phyloP scores from a whole-genome alignment of 148 eudicot genomes.

The Camellia sinensis region DNA sequence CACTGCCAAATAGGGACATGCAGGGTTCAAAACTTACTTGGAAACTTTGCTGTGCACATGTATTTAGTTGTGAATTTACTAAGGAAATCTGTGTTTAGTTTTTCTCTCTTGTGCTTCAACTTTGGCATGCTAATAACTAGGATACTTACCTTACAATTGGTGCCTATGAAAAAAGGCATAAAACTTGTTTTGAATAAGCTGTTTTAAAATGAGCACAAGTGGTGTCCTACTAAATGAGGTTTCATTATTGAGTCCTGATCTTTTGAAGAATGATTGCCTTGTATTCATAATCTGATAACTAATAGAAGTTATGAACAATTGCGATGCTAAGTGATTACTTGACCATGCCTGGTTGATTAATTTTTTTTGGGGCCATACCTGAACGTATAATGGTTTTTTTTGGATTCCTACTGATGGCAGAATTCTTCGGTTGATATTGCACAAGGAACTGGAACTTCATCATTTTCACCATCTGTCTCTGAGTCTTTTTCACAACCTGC shows the following conservation, averaged over 20 bases:
- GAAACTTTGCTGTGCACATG: background rate
- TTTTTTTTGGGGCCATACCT: background rate
- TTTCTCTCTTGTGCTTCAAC: background rate
- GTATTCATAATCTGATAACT: background rate
- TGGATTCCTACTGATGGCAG: slow-evolving; percentile 22
- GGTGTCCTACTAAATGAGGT: slow-evolving; percentile 1
- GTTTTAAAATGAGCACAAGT: background rate
- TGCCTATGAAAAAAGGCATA: too few species aligned
- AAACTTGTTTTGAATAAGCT: background rate
- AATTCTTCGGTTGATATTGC: slow-evolving; percentile 26
- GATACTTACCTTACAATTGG: background rate
- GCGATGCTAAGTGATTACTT: slow-evolving; percentile 1
- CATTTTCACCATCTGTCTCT: slow-evolving; percentile 29
- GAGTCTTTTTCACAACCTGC: slow-evolving; percentile 37
- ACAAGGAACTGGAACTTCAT: slow-evolving; percentile 29
- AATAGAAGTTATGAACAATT: background rate
- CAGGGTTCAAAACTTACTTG: background rate
- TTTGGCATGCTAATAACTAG: background rate
- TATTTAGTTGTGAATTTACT: background rate
- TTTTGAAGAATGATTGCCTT: background rate
- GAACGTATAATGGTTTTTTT: background rate
- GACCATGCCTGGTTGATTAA: too few species aligned
- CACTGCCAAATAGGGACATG: background rate
- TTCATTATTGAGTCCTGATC: background rate
- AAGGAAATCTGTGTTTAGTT: background rate